These are phyloP conservation scores for Pseudogymnoascus sp. DNA, from an alignment of 2,329 filamentous ascomycete species.

Conservation along the genomic window DNA sequence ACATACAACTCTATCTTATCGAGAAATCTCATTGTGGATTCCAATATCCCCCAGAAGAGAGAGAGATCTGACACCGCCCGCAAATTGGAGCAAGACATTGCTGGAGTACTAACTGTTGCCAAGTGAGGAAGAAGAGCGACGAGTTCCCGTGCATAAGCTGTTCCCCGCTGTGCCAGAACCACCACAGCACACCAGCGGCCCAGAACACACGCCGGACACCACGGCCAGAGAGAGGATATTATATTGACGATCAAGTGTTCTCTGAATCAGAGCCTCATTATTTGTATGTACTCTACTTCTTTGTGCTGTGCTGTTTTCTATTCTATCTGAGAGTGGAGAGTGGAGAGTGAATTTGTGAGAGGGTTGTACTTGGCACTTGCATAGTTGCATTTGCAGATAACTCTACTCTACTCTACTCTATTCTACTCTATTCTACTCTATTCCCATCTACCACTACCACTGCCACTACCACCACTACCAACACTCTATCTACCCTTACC, in stretches of 20 bases:
- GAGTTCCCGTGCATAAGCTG: background rate
- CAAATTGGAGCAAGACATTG: background rate
- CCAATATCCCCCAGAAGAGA: background rate
- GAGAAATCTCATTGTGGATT: background rate
- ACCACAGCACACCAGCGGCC: background rate
- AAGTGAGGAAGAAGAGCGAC: background rate
- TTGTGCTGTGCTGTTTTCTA: background rate
- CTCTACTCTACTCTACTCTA: background rate
- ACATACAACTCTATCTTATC: background rate
- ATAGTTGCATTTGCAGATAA: background rate
- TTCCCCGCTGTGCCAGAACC: background rate
- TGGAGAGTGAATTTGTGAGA: background rate
- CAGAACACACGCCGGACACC: background rate
- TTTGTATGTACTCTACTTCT: background rate
- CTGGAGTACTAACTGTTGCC: background rate
- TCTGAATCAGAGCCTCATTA: background rate
- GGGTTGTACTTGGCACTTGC: background rate
- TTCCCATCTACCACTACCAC: no score
- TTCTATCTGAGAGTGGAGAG: background rate
- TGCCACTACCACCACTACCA: no score
- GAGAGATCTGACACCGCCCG: background rate
- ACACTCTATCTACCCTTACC: background rate
- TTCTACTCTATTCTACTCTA: background rate
- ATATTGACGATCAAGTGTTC: background rate
- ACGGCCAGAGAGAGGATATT: background rate